Conservation (phyloP, 1,284 basidiomycete genomes). For the Cryptococcus sp. region DNA sequence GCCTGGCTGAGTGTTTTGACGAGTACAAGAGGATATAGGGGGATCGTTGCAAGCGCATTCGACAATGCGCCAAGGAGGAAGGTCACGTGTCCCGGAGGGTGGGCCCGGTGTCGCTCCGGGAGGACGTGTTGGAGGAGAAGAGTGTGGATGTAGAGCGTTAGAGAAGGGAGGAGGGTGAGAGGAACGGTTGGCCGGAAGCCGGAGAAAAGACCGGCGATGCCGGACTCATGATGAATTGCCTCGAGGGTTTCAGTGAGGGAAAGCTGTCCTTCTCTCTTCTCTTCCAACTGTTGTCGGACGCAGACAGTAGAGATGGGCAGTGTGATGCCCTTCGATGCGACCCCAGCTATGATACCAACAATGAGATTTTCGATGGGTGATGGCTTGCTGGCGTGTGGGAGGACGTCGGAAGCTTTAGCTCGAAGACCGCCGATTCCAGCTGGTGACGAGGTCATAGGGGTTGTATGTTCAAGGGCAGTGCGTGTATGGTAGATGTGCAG, state of each 20-base stretch:
- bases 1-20: conserved; percentile 50
- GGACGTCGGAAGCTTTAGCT: conserved; percentile 12
- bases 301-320: conserved; percentile 57
- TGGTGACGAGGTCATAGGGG: conserved; percentile 16
- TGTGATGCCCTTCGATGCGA: conserved; percentile 52
- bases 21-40: conserved; percentile 53
- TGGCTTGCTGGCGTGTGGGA: neutral
- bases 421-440: conserved; percentile 29
- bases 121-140: conserved; percentile 45
- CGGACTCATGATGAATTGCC: conserved; percentile 29
- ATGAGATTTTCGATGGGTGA: conserved; percentile 50
- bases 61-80: conserved; percentile 55
- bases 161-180: conserved; percentile 33
- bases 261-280: conserved; percentile 6
- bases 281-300: conserved; percentile 53
- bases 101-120: conserved; percentile 35
- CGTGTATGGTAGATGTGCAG: conserved; percentile 16
- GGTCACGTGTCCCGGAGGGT: conserved; percentile 47
- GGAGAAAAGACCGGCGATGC: conserved; percentile 40
- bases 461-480: conserved; percentile 9
- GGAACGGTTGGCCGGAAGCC: conserved; percentile 27
- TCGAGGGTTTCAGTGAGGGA: conserved; percentile 20
- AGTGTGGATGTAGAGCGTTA: conserved; percentile 53
- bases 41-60: conserved; percentile 49
- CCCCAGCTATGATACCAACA: conserved; percentile 55